Evolutionary conservation across 1,139 yeast genomes (phyloP).

Genomic region (Sugiyamaella xylanicola): DNA sequence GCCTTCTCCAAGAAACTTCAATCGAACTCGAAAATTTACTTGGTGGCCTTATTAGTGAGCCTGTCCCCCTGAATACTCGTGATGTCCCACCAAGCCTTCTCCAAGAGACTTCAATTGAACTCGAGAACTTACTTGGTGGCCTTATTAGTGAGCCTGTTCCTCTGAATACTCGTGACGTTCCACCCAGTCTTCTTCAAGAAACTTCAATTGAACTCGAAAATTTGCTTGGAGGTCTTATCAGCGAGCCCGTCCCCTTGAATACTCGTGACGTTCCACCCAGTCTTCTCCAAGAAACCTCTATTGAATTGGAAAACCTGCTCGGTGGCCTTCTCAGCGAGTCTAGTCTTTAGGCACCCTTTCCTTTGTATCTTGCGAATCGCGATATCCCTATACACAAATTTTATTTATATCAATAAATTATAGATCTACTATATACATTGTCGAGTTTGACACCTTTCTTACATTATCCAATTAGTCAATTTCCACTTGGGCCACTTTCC

Average conservation of each 20-base stretch:
- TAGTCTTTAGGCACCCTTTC: too few species aligned
- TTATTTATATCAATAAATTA: too few species aligned
- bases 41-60: not conserved
- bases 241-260: not conserved
- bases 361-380: too few species aligned
- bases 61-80: not conserved
- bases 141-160: not conserved
- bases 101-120: not conserved
- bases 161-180: not conserved
- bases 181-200: not conserved
- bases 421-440: not conserved
- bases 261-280: not conserved
- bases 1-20: not conserved
- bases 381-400: too few species aligned
- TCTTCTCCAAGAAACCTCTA: not conserved
- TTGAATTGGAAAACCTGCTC: not conserved
- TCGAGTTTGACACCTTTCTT: too few species aligned
- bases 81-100: not conserved
- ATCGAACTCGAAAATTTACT: not conserved
- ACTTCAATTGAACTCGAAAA: not conserved
- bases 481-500: conserved; percentile 62
- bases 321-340: not conserved
- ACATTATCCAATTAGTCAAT: too few species aligned
- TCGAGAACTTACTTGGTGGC: not conserved
- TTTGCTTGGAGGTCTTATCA: not conserved